Evolutionary conservation across 1,284 basidiomycete genomes (phyloP), one percentile per base, ranked within the genome.

Genomic region (Naganishia albida): DNA sequence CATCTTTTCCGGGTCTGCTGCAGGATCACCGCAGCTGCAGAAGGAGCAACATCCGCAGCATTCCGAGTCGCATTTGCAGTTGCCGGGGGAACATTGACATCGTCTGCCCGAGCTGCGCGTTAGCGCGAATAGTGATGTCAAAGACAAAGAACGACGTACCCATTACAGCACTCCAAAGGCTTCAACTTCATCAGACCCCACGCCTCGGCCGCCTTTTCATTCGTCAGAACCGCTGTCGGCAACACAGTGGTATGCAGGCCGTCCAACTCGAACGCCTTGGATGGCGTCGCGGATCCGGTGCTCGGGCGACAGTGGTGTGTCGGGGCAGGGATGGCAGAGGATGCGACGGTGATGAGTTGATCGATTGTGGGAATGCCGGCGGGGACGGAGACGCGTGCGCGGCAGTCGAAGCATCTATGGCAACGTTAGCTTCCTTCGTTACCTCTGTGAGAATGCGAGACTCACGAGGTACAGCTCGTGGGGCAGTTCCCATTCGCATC

Each of bases 81-180:
- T 66, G 2, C 78, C 78, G 0, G 75, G 73, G 1, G 73, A 39
- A 65, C 79, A 80, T 64, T 77, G 74, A 65, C 79, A 80, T 50
- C 77, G 71, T 18, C 67, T 68, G 28, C 18, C 18, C 8, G 43
- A 46, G 43, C 25, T 6, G 15, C 20, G 12, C 23, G 28, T 43
- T 16, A 51, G 51, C 39, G 63, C 20, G 13, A n/a, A 23, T 15
- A 12, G 53, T 30, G n/a, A n/a, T n/a, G n/a, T n/a, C n/a, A 34
- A 10, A 34, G 34, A 34, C 34, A 4, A 34, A 4, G 34, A 4
- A 10, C 20, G 26, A 62, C 67, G 46, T 44, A 63, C 48, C 78
- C 77, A 43, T 77, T 77, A 64, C 78, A 80, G 70, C 79, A 80
- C 65, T 79, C 73, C 16, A 80, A 73, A 8, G 76, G 77, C 65